Percentiles rank a stretch among this genome's conserved stretches.
phyloP scores from a whole-genome alignment of 345 rosid genomes.

The Geranium rotundifolium region DNA sequence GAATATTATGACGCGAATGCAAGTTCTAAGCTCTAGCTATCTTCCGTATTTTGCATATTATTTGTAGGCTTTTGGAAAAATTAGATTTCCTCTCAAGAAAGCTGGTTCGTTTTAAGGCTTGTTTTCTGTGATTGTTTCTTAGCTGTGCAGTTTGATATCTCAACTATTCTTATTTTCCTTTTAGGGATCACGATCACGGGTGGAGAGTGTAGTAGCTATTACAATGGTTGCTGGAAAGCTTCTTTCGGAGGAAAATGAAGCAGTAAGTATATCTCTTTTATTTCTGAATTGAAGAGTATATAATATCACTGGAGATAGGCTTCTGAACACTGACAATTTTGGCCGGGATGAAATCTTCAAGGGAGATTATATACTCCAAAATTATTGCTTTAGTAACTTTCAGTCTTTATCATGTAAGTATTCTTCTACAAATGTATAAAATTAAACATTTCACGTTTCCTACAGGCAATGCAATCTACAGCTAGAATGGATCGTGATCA shows the following conservation, averaged over 20 bases:
- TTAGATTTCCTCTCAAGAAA: not conserved
- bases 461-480: constrained; percentile 51
- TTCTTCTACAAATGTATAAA: not conserved
- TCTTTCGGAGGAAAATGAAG: constrained; percentile 49
- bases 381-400: not conserved
- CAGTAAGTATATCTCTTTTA: not conserved
- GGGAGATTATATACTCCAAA: not conserved
- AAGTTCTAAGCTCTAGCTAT: too few species aligned
- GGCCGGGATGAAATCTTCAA: not conserved
- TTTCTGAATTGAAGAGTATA: not conserved
- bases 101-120: not conserved
- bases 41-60: too few species aligned
- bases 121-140: not conserved
- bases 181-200: constrained; percentile 47
- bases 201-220: constrained; percentile 69
- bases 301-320: not conserved
- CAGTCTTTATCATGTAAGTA: not conserved
- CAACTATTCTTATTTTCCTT: constrained; percentile 8
- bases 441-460: not conserved
- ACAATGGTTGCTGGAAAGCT: constrained; percentile 86
- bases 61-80: not conserved
- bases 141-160: not conserved
- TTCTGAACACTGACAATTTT: not conserved
- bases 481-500: constrained; percentile 62
- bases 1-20: not conserved